A percentile compares a stretch with the other conserved stretches of the same genome.
These are phyloP conservation scores for Pichia eremophila DNA, from an alignment of 805 yeast species.

Conservation along the genomic window DNA sequence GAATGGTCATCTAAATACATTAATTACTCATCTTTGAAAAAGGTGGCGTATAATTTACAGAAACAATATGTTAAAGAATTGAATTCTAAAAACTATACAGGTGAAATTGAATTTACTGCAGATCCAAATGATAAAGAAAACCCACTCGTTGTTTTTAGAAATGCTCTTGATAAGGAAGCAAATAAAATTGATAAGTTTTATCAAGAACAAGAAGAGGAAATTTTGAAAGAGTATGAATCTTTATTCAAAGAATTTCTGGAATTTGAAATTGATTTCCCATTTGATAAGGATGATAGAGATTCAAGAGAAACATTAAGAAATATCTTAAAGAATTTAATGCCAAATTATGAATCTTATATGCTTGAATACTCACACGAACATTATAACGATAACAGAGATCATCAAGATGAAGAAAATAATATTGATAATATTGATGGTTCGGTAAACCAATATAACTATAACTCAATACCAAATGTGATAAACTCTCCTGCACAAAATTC, in stretches of 20 bases:
- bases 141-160: slow-evolving; percentile 49
- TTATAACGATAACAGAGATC: not conserved
- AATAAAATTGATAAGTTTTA: slow-evolving; percentile 70
- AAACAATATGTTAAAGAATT: slow-evolving; percentile 38
- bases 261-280: slow-evolving; percentile 37
- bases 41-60: slow-evolving; percentile 74
- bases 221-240: slow-evolving; percentile 43
- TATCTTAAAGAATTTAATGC: slow-evolving; percentile 9
- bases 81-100: slow-evolving; percentile 17
- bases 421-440: not conserved
- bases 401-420: not conserved
- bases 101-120: slow-evolving; percentile 21
- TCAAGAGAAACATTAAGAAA: slow-evolving; percentile 11
- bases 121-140: slow-evolving; percentile 29
- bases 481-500: not conserved
- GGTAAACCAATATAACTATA: not conserved
- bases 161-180: slow-evolving; percentile 72
- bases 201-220: slow-evolving; percentile 51
- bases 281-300: slow-evolving; percentile 10
- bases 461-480: not conserved
- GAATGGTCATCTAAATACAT: slow-evolving; percentile 94
- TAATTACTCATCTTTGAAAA: slow-evolving; percentile 81
- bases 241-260: slow-evolving; percentile 54
- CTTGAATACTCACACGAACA: not conserved
- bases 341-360: not conserved